Conservation (phyloP, 768 basidiomycete genomes). For the Chalciporus sphaerocephalus region DNA sequence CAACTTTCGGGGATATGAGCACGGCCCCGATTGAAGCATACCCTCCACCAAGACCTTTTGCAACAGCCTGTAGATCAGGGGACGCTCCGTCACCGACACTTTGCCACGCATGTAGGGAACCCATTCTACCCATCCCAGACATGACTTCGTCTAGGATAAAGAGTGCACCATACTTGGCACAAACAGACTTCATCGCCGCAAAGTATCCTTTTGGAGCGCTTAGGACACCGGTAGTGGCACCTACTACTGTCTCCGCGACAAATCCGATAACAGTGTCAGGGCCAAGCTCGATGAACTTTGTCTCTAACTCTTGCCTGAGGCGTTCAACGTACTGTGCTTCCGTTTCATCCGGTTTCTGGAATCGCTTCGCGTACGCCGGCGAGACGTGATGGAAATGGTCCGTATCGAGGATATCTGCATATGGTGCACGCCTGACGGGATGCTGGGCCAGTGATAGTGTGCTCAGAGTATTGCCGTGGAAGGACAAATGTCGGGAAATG, state of each 20-base stretch:
- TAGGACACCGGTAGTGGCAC: slow-evolving; percentile 76
- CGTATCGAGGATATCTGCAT: slow-evolving; percentile 58
- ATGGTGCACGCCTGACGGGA: slow-evolving; percentile 63
- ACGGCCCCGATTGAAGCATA: slow-evolving; percentile 82
- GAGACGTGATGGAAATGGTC: slow-evolving; percentile 80
- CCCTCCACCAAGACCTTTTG: slow-evolving; percentile 90
- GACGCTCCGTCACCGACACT: slow-evolving; percentile 70
- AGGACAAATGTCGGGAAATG: slow-evolving; percentile 74
- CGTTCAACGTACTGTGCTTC: slow-evolving; percentile 78
- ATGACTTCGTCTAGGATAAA: slow-evolving; percentile 91
- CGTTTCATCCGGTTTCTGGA: slow-evolving; percentile 62
- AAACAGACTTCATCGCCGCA: slow-evolving; percentile 78
- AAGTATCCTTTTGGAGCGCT: slow-evolving; percentile 82
- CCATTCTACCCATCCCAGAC: slow-evolving; percentile 91
- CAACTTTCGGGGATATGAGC: slow-evolving; percentile 68
- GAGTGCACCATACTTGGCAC: slow-evolving; percentile 64
- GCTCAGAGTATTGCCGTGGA: slow-evolving; percentile 79
- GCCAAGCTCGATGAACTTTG: slow-evolving; percentile 79
- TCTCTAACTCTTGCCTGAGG: slow-evolving; percentile 75
- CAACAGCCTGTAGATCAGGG: slow-evolving; percentile 85
- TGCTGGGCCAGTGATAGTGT: slow-evolving; percentile 68
- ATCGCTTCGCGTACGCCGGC: slow-evolving; percentile 82
- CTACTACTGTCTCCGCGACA: slow-evolving; percentile 82
- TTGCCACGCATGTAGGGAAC: slow-evolving; percentile 83
- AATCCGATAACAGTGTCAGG: slow-evolving; percentile 81